These are phyloP conservation scores for Heterobasidion irregulare DNA, from an alignment of 1,284 basidiomycete genomes.

Conservation along the genomic window DNA sequence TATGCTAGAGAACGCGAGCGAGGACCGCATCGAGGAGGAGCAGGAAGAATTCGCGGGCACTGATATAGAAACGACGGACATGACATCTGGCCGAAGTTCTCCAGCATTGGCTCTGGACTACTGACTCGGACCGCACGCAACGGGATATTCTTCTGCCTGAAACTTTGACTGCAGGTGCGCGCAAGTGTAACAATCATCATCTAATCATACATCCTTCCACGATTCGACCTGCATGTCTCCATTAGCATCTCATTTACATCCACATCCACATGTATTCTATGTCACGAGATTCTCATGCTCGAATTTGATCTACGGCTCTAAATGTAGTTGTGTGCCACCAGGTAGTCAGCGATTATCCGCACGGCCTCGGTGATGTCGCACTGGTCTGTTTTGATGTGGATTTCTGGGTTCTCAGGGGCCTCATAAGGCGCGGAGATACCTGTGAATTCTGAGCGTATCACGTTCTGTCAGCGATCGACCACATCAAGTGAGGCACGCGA, in stretches of 20 bases:
- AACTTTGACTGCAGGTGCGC: not conserved
- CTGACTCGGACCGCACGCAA: not conserved
- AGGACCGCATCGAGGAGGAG: constrained; percentile 54
- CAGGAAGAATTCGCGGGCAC: constrained; percentile 1
- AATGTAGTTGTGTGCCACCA: constrained; percentile 56
- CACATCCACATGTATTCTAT: not conserved
- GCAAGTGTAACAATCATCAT: not conserved
- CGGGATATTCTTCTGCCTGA: not conserved
- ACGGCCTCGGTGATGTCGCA: constrained; percentile 78
- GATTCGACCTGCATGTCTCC: not conserved
- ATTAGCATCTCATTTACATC: not conserved
- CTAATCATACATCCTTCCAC: not conserved
- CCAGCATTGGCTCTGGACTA: not conserved
- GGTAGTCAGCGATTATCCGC: constrained; percentile 76
- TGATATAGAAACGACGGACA: not conserved
- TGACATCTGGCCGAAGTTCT: not conserved
- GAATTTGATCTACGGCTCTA: constrained; percentile 9
- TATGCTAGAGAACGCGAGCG: constrained; percentile 46
- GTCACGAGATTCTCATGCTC: not conserved
- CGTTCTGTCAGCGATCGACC: not conserved
- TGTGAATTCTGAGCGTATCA: constrained; percentile 75
- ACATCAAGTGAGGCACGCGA: not conserved
- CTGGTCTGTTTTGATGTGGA: constrained; percentile 89
- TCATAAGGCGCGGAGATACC: constrained; percentile 98
- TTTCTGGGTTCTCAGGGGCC: constrained; percentile 78